A percentile compares a stretch with the other conserved stretches of the same genome.
Evolutionary conservation across 2,329 filamentous ascomycete species (phyloP).

Genomic region (Colletotrichum gigasporum): DNA sequence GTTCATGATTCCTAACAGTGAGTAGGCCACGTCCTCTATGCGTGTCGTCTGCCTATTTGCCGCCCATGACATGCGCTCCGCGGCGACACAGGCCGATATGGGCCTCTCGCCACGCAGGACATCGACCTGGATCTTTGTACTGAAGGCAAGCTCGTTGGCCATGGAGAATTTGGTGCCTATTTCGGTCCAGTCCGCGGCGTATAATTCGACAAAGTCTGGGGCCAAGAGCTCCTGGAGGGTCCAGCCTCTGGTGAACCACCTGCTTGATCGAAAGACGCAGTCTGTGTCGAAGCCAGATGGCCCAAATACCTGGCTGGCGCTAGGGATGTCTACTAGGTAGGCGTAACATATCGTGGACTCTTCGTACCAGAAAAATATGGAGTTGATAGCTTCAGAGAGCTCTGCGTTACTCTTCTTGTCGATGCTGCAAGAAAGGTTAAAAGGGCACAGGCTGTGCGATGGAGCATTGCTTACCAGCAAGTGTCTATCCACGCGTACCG

Average conservation of each 20-base stretch:
- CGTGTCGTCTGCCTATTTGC: slow-evolving; percentile 34
- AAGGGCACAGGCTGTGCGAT: background rate
- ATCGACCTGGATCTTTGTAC: slow-evolving; percentile 36
- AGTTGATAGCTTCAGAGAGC: slow-evolving; percentile 40
- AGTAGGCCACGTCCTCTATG: slow-evolving; percentile 38
- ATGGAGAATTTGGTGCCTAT: slow-evolving; percentile 39
- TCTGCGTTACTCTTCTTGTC: slow-evolving; percentile 39
- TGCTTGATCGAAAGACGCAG: background rate
- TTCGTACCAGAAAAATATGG: slow-evolving; percentile 39
- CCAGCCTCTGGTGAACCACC: slow-evolving; percentile 39
- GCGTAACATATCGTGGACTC: slow-evolving; percentile 38
- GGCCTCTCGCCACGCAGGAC: slow-evolving; percentile 19
- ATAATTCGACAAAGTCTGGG: slow-evolving; percentile 40
- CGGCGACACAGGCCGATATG: background rate
- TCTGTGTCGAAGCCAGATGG: background rate
- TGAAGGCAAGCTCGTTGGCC: slow-evolving; percentile 26
- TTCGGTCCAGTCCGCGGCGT: slow-evolving; percentile 37
- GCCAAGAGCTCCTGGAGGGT: slow-evolving; percentile 43
- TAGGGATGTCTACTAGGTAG: slow-evolving; percentile 34
- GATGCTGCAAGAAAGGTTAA: slow-evolving; percentile 23
- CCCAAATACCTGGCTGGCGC: background rate
- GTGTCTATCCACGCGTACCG: slow-evolving; percentile 41
- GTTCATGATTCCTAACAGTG: slow-evolving; percentile 39
- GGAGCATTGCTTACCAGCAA: slow-evolving; percentile 33
- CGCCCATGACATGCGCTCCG: slow-evolving; percentile 38